A percentile compares a stretch with the other conserved stretches of the same genome.
These are phyloP conservation scores for Neurospora sp. DNA, from an alignment of 495 filamentous ascomycete species.

Conservation along the genomic window DNA sequence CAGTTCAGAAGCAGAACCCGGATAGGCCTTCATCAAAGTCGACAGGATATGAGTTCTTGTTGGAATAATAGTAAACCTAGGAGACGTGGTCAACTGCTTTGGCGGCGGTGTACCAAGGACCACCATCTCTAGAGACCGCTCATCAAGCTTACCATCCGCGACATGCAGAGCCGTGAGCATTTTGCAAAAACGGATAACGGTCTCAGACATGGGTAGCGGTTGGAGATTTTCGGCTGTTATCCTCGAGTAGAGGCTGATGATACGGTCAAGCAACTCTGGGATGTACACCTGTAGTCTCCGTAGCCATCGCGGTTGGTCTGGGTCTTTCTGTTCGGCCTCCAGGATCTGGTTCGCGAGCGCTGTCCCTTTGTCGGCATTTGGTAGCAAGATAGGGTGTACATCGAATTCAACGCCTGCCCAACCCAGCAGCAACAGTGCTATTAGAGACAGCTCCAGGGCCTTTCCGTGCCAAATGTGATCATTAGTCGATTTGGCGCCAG, in stretches of 20 bases:
- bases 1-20: constrained; percentile 49
- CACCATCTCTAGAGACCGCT: constrained; percentile 56
- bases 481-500: constrained; percentile 65
- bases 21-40: constrained; percentile 64
- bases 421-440: constrained; percentile 73
- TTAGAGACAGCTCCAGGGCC: constrained; percentile 74
- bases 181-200: constrained; percentile 67
- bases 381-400: constrained; percentile 47
- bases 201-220: constrained; percentile 71
- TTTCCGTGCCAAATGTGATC: constrained; percentile 97
- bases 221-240: constrained; percentile 76
- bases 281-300: constrained; percentile 32
- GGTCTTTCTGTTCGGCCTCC: constrained; percentile 32
- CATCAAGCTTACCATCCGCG: constrained; percentile 55
- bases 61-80: constrained; percentile 39
- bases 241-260: constrained; percentile 71
- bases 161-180: constrained; percentile 61
- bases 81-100: constrained; percentile 28
- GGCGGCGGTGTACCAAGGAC: constrained; percentile 34
- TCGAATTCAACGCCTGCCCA: constrained; percentile 84
- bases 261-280: constrained; percentile 61
- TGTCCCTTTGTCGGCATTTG: constrained; percentile 35
- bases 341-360: constrained; percentile 36
- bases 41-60: constrained; percentile 57
- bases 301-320: constrained; percentile 32